phyloP scores from a whole-genome alignment of 2,329 filamentous ascomycete genomes.

The Epichloe gansuensis region DNA sequence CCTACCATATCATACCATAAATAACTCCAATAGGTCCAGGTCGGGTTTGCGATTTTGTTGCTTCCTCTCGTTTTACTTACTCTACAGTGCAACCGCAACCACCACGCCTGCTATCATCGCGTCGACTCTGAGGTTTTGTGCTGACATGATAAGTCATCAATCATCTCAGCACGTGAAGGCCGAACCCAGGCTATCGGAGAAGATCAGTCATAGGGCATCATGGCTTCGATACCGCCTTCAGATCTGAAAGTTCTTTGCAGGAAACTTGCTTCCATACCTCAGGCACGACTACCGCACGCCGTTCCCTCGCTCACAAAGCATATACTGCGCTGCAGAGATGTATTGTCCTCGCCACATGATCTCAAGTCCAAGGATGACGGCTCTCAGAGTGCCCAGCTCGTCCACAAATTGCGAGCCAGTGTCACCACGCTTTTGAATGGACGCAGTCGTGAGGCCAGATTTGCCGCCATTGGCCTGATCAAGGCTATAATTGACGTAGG shows the following conservation, averaged over 20 bases:
- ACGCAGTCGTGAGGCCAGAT: slow-evolving; percentile 60
- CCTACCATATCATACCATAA: too few relatives aligned
- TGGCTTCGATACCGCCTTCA: slow-evolving; percentile 24
- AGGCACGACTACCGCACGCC: slow-evolving; percentile 61
- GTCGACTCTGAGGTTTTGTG: not conserved
- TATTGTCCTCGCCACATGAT: slow-evolving; percentile 53
- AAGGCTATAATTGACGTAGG: slow-evolving; percentile 75
- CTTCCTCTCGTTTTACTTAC: not conserved
- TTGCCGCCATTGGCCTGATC: slow-evolving; percentile 64
- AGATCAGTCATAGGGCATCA: not conserved
- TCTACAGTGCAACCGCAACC: not conserved
- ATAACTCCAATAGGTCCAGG: too few relatives aligned
- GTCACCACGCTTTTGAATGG: slow-evolving; percentile 69
- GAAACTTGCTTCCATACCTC: slow-evolving; percentile 58
- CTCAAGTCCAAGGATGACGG: slow-evolving; percentile 47
- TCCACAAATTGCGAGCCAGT: slow-evolving; percentile 73
- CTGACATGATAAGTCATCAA: not conserved
- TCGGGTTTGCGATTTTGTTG: too few relatives aligned
- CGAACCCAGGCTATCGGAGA: not conserved
- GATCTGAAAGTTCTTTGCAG: slow-evolving; percentile 55
- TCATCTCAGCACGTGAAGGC: not conserved
- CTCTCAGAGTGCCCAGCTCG: slow-evolving; percentile 54
- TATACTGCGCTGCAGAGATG: slow-evolving; percentile 41
- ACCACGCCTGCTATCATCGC: not conserved
- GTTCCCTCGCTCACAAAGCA: slow-evolving; percentile 56